phyloP scores from a whole-genome alignment of 2,329 filamentous ascomycete genomes.

The Colletotrichum lupini region DNA sequence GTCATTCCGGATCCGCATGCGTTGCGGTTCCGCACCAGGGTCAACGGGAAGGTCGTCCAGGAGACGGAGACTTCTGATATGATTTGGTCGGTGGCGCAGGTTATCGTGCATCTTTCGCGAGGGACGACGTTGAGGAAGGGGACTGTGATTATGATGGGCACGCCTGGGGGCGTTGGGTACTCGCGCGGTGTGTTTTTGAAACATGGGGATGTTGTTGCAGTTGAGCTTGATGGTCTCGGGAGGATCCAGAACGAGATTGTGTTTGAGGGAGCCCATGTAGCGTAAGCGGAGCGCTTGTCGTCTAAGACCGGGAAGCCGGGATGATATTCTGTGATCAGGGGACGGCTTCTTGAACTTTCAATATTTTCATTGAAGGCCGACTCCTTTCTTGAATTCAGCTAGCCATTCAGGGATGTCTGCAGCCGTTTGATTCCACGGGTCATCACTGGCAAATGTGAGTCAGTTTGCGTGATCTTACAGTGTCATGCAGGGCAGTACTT shows the following conservation, averaged over 20 bases:
- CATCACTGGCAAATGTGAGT: constrained; percentile 3
- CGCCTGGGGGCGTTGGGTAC: neutral
- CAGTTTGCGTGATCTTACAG: neutral
- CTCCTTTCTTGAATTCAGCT: constrained; percentile 18
- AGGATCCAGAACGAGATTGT: neutral
- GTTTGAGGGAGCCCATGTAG: neutral
- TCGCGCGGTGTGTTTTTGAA: neutral
- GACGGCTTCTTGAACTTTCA: neutral
- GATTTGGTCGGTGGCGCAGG: neutral
- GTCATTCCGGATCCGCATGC: neutral
- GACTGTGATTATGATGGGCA: neutral
- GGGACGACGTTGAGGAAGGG: neutral
- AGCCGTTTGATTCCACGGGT: constrained; percentile 35
- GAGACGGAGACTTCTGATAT: neutral
- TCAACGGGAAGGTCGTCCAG: neutral
- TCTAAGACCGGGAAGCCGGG: no score
- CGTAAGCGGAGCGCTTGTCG: no score
- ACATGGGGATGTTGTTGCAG: neutral
- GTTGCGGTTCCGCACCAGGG: neutral
- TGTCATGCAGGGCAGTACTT: constrained; percentile 4
- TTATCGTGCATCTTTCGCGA: neutral
- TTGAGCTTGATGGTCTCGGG: neutral
- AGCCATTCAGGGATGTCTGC: constrained; percentile 31
- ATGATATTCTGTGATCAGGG: neutral
- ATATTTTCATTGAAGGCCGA: constrained; percentile 2